Conservation (phyloP, 257 asterid species). For the Rauvolfia tetraphylla region DNA sequence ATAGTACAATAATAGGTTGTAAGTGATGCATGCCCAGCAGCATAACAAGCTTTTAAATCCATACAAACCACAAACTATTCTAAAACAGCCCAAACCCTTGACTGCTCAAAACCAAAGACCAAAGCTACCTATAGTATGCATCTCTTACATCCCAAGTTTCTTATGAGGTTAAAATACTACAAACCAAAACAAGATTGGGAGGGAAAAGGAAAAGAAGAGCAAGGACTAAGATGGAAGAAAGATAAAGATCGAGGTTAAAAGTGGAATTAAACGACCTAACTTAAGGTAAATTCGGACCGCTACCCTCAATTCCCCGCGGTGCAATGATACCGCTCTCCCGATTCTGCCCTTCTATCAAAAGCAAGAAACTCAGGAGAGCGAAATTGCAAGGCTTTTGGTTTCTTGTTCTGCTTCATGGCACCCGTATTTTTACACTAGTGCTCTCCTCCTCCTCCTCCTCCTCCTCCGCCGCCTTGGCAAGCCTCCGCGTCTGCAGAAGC, state of each 20-base stretch:
- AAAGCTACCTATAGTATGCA: conserved; percentile 49
- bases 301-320: conserved; percentile 62
- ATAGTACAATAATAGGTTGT: conserved; percentile 20
- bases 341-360: conserved; percentile 15
- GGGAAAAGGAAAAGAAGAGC: too few species aligned
- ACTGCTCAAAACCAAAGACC: neutral
- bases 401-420: neutral
- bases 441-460: conserved; percentile 22
- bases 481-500: neutral
- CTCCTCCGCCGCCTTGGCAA: conserved; percentile 17
- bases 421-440: neutral
- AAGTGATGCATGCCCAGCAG: conserved; percentile 43
- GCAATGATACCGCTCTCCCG: conserved; percentile 42
- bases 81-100: neutral
- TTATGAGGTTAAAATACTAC: conserved; percentile 2
- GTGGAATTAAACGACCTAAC: conserved; percentile 4
- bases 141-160: conserved; percentile 48
- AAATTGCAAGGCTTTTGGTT: conserved; percentile 37
- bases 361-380: conserved; percentile 43
- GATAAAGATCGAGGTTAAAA: conserved; percentile 3
- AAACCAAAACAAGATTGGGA: neutral
- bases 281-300: conserved; percentile 48
- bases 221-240: neutral
- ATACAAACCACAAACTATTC: neutral
- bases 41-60: neutral